A percentile compares a stretch with the other conserved stretches of the same genome.
These are phyloP conservation scores for Mortierella sp. DNA, from an alignment of 371 early-diverging fungal species.

Conservation along the genomic window DNA sequence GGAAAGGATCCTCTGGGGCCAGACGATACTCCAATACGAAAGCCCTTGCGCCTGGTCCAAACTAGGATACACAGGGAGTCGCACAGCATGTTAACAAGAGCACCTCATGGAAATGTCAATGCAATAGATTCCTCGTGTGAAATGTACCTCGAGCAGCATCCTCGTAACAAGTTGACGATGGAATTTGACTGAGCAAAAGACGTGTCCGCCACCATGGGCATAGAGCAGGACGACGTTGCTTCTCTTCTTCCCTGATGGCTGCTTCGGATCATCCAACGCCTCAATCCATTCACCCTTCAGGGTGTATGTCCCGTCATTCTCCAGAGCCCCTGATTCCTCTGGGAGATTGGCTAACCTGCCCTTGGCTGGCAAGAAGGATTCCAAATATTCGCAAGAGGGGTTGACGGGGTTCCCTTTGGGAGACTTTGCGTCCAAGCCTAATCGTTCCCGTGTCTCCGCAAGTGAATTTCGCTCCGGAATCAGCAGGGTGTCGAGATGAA, in stretches of 20 bases:
- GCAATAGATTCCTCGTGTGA: no score
- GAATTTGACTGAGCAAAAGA: constrained; percentile 41
- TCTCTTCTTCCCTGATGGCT: neutral
- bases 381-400: constrained; percentile 30
- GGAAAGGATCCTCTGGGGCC: constrained; percentile 88
- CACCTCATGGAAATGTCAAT: no score
- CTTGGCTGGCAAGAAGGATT: constrained; percentile 27
- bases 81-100: no score
- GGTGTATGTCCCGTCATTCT: constrained; percentile 31
- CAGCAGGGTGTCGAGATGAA: constrained; percentile 33
- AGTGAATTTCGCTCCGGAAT: constrained; percentile 34
- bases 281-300: constrained; percentile 50
- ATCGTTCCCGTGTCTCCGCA: constrained; percentile 6
- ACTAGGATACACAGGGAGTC: constrained; percentile 9
- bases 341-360: constrained; percentile 32
- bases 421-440: constrained; percentile 4
- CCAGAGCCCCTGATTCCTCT: constrained; percentile 40
- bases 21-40: constrained; percentile 69
- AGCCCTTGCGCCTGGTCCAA: constrained; percentile 55
- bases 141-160: constrained; percentile 31
- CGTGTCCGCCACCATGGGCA: constrained; percentile 42
- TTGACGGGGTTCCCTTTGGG: constrained; percentile 17
- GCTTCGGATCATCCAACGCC: constrained; percentile 26
- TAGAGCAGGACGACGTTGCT: constrained; percentile 44
- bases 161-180: constrained; percentile 44